Evolutionary conservation across 1,284 basidiomycete genomes (phyloP).

Genomic region (Coniferiporia sulphurascens): DNA sequence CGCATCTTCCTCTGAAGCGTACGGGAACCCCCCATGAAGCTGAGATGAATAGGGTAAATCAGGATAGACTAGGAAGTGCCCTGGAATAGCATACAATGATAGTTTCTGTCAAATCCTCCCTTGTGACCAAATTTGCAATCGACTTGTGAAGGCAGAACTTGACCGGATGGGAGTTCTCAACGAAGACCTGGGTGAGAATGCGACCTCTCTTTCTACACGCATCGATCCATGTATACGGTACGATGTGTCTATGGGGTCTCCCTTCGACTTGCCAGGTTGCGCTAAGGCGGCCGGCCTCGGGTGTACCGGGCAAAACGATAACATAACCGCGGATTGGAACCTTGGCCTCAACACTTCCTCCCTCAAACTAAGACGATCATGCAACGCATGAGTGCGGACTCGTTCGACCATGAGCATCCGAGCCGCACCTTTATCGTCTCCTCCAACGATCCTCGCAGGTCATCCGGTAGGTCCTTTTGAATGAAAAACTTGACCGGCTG

Average conservation of each 20-base stretch:
- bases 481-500: slow-evolving; percentile 74
- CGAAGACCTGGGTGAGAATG: slow-evolving; percentile 68
- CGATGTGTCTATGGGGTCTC: slow-evolving; percentile 67
- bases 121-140: slow-evolving; percentile 67
- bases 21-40: slow-evolving; percentile 75
- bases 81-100: slow-evolving; percentile 42
- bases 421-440: slow-evolving; percentile 61
- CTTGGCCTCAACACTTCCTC: slow-evolving; percentile 70
- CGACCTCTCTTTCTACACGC: slow-evolving; percentile 70
- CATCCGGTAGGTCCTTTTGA: slow-evolving; percentile 67
- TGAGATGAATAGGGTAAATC: slow-evolving; percentile 25
- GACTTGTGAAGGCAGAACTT: slow-evolving; percentile 73
- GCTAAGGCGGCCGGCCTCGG: slow-evolving; percentile 66
- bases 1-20: slow-evolving; percentile 58
- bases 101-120: slow-evolving; percentile 59
- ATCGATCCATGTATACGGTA: slow-evolving; percentile 72
- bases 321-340: slow-evolving; percentile 71
- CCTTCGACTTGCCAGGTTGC: slow-evolving; percentile 61
- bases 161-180: slow-evolving; percentile 53
- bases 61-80: not conserved
- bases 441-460: slow-evolving; percentile 60
- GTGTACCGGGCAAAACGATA: slow-evolving; percentile 58
- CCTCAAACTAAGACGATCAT: slow-evolving; percentile 44
- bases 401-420: not conserved
- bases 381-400: not conserved